A percentile compares a stretch with the other conserved stretches of the same genome.
phyloP scores from a whole-genome alignment of 768 basidiomycete genomes.

The Pleurotus salmoneostramineus region DNA sequence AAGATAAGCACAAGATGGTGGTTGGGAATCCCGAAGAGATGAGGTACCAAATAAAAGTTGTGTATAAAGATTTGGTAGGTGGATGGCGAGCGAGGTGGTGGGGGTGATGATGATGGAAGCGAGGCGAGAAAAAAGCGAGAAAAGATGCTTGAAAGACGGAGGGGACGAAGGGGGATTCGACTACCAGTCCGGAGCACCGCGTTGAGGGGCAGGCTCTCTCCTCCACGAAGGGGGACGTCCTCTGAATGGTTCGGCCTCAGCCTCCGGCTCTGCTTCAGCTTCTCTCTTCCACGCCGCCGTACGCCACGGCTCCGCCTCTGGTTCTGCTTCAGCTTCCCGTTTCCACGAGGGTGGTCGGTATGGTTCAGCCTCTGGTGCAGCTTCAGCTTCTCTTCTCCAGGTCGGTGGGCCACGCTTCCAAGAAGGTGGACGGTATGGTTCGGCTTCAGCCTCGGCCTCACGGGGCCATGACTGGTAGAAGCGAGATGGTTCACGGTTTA shows the following conservation, averaged over 20 bases:
- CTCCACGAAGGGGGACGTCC: background rate
- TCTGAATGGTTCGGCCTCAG: background rate
- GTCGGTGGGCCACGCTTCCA: background rate
- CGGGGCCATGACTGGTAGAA: background rate
- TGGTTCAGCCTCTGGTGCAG: background rate
- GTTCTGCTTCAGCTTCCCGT: conserved; percentile 1
- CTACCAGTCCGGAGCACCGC: too few species aligned
- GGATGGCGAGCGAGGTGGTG: too few species aligned
- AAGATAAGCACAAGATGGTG: too few species aligned
- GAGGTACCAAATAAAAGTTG: too few species aligned
- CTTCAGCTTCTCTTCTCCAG: background rate
- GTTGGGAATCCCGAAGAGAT: too few species aligned
- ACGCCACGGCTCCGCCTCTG: background rate
- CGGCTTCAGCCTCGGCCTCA: background rate
- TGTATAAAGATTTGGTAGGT: too few species aligned
- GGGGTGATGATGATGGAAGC: too few species aligned
- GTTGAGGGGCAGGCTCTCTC: background rate
- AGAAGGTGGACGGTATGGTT: background rate
- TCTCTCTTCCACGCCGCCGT: background rate
- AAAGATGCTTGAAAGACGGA: too few species aligned
- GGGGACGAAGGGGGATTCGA: too few species aligned
- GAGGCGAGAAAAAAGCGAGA: too few species aligned
- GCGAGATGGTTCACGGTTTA: conserved; percentile 1
- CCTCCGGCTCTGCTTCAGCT: background rate
- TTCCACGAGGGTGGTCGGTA: background rate